phyloP scores from a whole-genome alignment of 75 land plant species.

The Pseudotsuga menziesii region DNA sequence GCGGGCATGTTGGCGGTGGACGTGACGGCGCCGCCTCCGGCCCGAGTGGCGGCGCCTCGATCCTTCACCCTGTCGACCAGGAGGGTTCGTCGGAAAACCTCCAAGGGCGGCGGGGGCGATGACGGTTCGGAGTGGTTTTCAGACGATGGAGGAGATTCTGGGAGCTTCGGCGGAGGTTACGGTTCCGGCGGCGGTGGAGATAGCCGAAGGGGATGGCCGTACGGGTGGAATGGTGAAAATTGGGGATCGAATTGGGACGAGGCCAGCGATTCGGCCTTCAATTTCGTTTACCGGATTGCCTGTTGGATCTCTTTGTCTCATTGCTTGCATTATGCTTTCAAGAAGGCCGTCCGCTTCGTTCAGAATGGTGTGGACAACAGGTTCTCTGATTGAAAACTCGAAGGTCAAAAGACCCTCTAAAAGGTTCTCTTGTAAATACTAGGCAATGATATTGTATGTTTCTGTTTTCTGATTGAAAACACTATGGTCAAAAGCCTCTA shows the following conservation, averaged over 20 bases:
- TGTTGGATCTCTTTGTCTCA: conserved; percentile 55
- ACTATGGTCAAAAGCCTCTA: too few species aligned
- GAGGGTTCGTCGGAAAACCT: neutral
- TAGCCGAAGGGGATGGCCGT: conserved; percentile 8
- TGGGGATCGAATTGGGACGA: conserved; percentile 6
- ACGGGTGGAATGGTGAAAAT: neutral
- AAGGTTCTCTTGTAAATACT: too few species aligned
- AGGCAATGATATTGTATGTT: too few species aligned
- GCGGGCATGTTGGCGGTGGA: neutral
- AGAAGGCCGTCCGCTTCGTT: conserved; percentile 25
- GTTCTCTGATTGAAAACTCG: too few species aligned
- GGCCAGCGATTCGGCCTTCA: conserved; percentile 30
- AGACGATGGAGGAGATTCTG: conserved; percentile 22
- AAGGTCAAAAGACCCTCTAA: too few species aligned
- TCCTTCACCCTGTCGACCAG: neutral
- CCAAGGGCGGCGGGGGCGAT: neutral
- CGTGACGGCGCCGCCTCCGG: conserved; percentile 3
- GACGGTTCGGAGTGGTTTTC: conserved; percentile 8
- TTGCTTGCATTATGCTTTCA: conserved; percentile 56
- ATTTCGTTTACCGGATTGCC: conserved; percentile 50
- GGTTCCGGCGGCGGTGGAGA: conserved; percentile 22
- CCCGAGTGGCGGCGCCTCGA: neutral
- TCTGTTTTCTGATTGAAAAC: too few species aligned
- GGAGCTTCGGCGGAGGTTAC: conserved; percentile 17
- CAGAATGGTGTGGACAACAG: conserved; percentile 8